Evolutionary conservation across 2,329 filamentous ascomycete genomes (phyloP), one percentile per base, ranked within the genome.

Genomic region (Tolypocladium guangdongense): DNA sequence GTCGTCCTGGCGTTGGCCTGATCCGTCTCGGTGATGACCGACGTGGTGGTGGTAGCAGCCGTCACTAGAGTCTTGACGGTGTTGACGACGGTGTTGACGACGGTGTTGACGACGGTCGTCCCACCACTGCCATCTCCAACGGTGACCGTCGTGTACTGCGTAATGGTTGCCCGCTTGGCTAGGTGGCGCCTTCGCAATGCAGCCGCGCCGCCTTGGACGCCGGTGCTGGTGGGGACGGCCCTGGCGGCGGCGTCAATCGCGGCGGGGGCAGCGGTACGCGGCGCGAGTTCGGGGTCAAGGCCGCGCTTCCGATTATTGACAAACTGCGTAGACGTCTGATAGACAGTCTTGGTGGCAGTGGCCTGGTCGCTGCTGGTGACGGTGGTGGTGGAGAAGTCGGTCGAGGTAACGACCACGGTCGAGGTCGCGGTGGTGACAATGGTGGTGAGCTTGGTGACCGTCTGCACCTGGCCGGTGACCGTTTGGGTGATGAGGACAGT

Each of bases 1-100:
- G 71, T 74, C 45, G 69, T 68, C 54, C 61, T 66, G 53, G 72
- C 71, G 56, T 67, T 68, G 35, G 53, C 60, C 52, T 66, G 60
- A 20, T 59, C 59, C 1, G 66, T 71, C 63, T 66, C 61, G 30
- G 67, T 70, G 16, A 70, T 55, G 3, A 59, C 61, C 49, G 56
- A 63, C 30, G 67, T 68, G 20, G 61, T 53, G 54, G 61, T 65
- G 20, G 63, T 62, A 27, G 61, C 39, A 54, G 62, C 63, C 16
- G 63, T 68, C n/a, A 60, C 58, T 11, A 69, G 71, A 12, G 62
- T 61, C 50, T 66, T 59, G 48, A 70, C 61, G 18, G 62, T 65
- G 37, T 61, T 64, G 16, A 66, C 66, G 27, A 65, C 54, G n/a
- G n/a, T n/a, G n/a, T n/a, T 27, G 27, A 27, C 27, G 27, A 27